A percentile compares a stretch with the other conserved stretches of the same genome.
These are phyloP conservation scores for Fusarium sp. DNA, from an alignment of 2,329 filamentous ascomycete species.

Conservation along the genomic window DNA sequence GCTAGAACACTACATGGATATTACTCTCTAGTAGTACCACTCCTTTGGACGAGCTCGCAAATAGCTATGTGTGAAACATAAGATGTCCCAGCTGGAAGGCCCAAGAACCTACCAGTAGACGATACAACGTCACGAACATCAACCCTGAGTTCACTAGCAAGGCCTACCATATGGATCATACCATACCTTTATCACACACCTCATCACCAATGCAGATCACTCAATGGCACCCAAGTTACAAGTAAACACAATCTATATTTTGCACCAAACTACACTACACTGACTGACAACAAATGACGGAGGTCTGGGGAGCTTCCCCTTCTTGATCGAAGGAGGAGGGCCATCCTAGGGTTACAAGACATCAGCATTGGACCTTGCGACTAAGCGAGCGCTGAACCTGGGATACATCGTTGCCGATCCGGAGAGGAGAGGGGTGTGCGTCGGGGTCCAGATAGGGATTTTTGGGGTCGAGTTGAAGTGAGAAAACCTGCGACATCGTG, in stretches of 20 bases:
- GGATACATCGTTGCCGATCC: conserved; percentile 32
- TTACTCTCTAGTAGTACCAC: too few relatives aligned
- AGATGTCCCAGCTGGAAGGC: background rate
- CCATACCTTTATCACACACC: background rate
- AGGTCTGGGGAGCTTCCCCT: conserved; percentile 38
- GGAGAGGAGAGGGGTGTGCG: conserved; percentile 13
- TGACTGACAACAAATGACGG: conserved; percentile 29
- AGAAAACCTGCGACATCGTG: conserved; percentile 44
- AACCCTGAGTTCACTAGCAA: background rate
- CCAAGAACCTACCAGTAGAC: background rate
- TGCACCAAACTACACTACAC: conserved; percentile 32
- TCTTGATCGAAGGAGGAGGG: conserved; percentile 29
- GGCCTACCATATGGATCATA: background rate
- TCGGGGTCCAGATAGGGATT: conserved; percentile 22
- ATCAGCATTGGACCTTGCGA: conserved; percentile 45
- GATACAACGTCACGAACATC: background rate
- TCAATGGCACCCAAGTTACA: background rate
- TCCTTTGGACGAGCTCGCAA: background rate
- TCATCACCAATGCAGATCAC: background rate
- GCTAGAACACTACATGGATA: background rate
- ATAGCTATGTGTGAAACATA: background rate
- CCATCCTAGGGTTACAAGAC: conserved; percentile 48
- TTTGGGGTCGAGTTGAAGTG: conserved; percentile 11
- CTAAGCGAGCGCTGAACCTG: conserved; percentile 46
- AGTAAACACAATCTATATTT: conserved; percentile 35